phyloP scores from a whole-genome alignment of 257 asterid genomes.

The Phtheirospermum japonicum region DNA sequence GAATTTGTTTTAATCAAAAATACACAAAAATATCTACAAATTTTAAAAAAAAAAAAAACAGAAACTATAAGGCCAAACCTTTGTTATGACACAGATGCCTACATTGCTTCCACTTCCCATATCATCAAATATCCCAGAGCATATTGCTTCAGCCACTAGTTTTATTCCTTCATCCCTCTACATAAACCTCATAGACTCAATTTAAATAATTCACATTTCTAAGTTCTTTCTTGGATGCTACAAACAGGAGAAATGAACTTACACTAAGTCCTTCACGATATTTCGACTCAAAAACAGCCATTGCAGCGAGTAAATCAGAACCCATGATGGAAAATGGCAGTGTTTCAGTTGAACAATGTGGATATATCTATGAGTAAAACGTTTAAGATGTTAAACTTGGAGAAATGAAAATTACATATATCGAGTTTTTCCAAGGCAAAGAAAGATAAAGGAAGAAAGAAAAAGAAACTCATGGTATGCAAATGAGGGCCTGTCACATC shows the following conservation, averaged over 20 bases:
- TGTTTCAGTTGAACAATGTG: constrained; percentile 97
- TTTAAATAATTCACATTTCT: no score
- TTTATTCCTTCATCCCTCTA: constrained; percentile 87
- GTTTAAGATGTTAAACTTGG: constrained; percentile 20
- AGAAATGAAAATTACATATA: not conserved
- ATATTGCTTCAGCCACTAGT: constrained; percentile 83
- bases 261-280: constrained; percentile 81
- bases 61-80: constrained; percentile 43
- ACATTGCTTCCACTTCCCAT: constrained; percentile 99
- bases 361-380: constrained; percentile 63
- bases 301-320: constrained; percentile 97
- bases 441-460: no score
- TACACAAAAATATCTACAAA: not conserved
- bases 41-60: constrained; percentile 14
- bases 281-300: constrained; percentile 85
- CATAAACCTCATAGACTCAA: constrained; percentile 24
- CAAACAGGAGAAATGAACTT: constrained; percentile 35
- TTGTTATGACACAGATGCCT: constrained; percentile 78
- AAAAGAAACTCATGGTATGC: no score
- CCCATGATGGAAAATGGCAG: constrained; percentile 98
- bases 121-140: no score
- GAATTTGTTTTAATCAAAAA: constrained; percentile 14
- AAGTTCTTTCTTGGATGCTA: constrained; percentile 13
- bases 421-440: not conserved
- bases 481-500: no score